Evolutionary conservation across 2,329 filamentous ascomycete species (phyloP).

Genomic region (Colletotrichum tabaci): DNA sequence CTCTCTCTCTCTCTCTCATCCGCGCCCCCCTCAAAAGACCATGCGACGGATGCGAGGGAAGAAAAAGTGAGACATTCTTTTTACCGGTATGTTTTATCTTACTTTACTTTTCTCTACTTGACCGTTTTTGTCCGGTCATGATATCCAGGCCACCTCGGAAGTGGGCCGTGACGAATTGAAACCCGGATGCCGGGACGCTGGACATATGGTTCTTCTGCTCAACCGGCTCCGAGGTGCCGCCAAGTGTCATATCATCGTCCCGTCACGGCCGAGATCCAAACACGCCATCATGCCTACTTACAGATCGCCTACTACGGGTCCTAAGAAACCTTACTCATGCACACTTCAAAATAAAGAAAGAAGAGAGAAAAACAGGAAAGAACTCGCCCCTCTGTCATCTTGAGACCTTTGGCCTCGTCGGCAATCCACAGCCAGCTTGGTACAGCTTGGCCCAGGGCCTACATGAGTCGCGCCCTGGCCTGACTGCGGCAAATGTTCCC

Average conservation of each 20-base stretch:
- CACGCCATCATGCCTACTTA: background rate
- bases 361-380: too few relatives aligned
- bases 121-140: background rate
- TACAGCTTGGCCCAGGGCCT: slow-evolving; percentile 5
- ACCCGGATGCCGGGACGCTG: background rate
- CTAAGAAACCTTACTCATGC: background rate
- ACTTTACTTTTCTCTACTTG: too few relatives aligned
- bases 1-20: slow-evolving; percentile 15
- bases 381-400: too few relatives aligned
- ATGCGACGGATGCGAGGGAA: background rate
- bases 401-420: background rate
- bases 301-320: background rate
- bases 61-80: slow-evolving; percentile 12
- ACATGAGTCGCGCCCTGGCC: slow-evolving; percentile 35
- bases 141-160: slow-evolving; percentile 4
- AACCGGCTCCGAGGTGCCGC: background rate
- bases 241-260: background rate
- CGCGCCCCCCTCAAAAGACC: background rate
- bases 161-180: background rate
- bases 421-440: background rate
- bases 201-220: background rate
- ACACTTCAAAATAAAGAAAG: background rate
- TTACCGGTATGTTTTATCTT: background rate
- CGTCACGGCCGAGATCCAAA: slow-evolving; percentile 24
- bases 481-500: slow-evolving; percentile 13